Evolutionary conservation across 768 basidiomycete species (phyloP), one percentile per base, ranked within the genome.

Genomic region (Kwoniella sp.): DNA sequence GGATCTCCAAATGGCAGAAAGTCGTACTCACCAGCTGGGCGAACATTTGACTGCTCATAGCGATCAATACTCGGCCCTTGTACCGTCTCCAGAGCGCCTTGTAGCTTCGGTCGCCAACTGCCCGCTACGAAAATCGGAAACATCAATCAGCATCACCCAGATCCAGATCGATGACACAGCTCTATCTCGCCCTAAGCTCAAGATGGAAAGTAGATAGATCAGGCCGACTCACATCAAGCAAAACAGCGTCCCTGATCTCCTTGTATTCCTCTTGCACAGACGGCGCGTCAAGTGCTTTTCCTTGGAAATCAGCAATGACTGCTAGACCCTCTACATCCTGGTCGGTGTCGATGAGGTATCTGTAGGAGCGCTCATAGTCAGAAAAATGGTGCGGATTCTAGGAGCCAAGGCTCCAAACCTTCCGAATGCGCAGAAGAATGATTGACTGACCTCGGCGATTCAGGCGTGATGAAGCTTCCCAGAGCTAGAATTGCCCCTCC

Each of bases 11-110:
- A n/a, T n/a, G 1, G 47, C 38, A 38, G 58, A 26, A 23, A 15
- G 50, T 13, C 15, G 45, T 4, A 84, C 91, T 66, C 68, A 92
- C 93, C 75, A 96, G 83, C 77, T 96, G 94, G 48, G 94, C 94
- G 81, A 96, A 95, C 47, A 91, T 90, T 79, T 96, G 94, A 61
- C 92, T 92, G 22, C 90, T 91, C 91, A 94, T 94, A 17, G 94
- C 94, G 52, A 97, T 86, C 68, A 96, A 78, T 12, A 98, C 93
- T 34, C 93, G 85, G 30, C 88, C 87, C 74, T 89, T 89, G 78
- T 97, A 96, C 72, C 86, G 86, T 71, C 81, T 87, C 92, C 93
- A 97, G 88, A 98, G 90, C 41, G 84, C 84, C 30, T 76, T 73
- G 81, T 98, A 98, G 1, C 87, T 85, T 53, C 92, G 85, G 50